A percentile compares a stretch with the other conserved stretches of the same genome.
Evolutionary conservation across 371 early-diverging fungal species (phyloP).

Genomic region (Actinomortierella ambigua): DNA sequence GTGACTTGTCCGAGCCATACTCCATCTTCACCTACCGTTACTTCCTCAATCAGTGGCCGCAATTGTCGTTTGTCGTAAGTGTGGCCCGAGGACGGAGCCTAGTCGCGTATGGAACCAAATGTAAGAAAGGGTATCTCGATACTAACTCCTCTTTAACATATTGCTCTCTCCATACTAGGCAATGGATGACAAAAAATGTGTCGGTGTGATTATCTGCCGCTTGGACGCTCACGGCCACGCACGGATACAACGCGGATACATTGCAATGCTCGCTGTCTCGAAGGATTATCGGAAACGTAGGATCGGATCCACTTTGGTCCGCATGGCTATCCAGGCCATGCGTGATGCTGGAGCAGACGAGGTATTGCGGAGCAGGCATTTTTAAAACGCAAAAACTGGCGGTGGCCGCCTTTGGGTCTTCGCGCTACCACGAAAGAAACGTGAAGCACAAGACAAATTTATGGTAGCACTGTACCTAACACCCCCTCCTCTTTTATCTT

Average conservation of each 20-base stretch:
- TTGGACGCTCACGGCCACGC: constrained; percentile 77
- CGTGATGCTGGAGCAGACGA: constrained; percentile 82
- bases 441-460: too few relatives aligned
- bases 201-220: constrained; percentile 92
- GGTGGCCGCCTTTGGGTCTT: not conserved
- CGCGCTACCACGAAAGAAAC: not conserved
- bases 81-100: too few relatives aligned
- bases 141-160: too few relatives aligned
- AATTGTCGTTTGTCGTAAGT: constrained; percentile 80
- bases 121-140: too few relatives aligned
- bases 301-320: constrained; percentile 81
- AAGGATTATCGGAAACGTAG: constrained; percentile 77
- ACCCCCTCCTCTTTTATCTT: not conserved
- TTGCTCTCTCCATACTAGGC: constrained; percentile 49
- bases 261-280: constrained; percentile 95
- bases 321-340: constrained; percentile 78
- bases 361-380: constrained; percentile 57
- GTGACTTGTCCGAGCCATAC: constrained; percentile 95
- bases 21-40: constrained; percentile 97
- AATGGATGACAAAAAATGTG: constrained; percentile 62
- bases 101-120: too few relatives aligned
- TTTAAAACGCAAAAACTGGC: not conserved
- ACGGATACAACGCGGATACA: constrained; percentile 80
- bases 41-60: constrained; percentile 91
- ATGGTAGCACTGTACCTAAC: too few relatives aligned